phyloP scores from a whole-genome alignment of 495 filamentous ascomycete species.

The Staphylotrichum tortipilum region DNA sequence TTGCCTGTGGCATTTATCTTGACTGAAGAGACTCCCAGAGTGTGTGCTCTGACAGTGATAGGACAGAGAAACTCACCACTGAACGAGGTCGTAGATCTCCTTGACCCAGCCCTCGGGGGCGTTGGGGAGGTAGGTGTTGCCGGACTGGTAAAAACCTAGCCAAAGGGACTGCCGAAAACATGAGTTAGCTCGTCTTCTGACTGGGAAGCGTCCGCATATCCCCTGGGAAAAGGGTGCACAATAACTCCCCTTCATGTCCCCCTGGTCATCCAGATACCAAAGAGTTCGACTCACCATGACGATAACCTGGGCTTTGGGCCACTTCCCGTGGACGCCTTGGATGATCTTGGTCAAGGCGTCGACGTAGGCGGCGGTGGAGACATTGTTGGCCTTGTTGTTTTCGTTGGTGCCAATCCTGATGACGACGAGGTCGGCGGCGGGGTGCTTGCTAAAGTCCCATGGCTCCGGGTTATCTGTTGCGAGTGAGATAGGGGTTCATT shows the following conservation, averaged over 20 bases:
- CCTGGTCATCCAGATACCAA: no score
- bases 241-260: no score
- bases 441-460: constrained; percentile 52
- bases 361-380: constrained; percentile 45
- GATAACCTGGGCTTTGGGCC: constrained; percentile 54
- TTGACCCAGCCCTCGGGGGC: constrained; percentile 40
- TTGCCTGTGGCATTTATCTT: no score
- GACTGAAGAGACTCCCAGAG: no score
- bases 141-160: constrained; percentile 47
- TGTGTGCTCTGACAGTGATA: no score
- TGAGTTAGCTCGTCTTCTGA: neutral
- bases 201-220: no score
- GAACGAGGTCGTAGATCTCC: constrained; percentile 46
- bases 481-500: neutral
- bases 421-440: constrained; percentile 55
- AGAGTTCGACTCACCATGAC: constrained; percentile 42
- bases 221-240: no score
- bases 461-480: constrained; percentile 41
- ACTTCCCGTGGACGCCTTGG: constrained; percentile 50
- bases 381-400: constrained; percentile 50
- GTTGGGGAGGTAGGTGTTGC: constrained; percentile 45
- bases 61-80: constrained; percentile 23
- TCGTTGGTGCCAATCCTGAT: constrained; percentile 66
- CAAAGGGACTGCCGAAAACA: constrained; percentile 47
- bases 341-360: constrained; percentile 52